These are phyloP conservation scores for Rubroshorea leprosula DNA, from an alignment of 345 rosid genomes.

Conservation along the genomic window DNA sequence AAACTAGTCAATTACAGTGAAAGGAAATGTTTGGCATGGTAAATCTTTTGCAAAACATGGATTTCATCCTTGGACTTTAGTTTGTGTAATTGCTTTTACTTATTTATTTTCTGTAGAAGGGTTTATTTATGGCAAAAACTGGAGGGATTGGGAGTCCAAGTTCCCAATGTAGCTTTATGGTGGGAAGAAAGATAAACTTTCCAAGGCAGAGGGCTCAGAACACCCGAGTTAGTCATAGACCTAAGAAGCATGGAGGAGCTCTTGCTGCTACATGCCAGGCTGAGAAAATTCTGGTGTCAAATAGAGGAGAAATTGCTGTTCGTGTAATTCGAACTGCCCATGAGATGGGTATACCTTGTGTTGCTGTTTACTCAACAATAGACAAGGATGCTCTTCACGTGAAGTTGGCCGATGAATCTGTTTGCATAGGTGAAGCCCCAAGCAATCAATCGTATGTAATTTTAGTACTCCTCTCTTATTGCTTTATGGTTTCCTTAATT, in stretches of 20 bases:
- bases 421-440: constrained; percentile 99
- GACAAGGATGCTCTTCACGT: constrained; percentile 97
- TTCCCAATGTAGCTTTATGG: constrained; percentile 61
- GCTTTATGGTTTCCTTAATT: too few relatives aligned
- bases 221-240: constrained; percentile 24
- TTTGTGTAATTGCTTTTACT: too few relatives aligned
- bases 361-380: constrained; percentile 91
- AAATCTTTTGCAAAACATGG: too few relatives aligned
- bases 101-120: too few relatives aligned
- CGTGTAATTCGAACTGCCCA: constrained; percentile 94
- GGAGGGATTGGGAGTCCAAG: constrained; percentile 48
- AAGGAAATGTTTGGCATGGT: too few relatives aligned
- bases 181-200: constrained; percentile 45
- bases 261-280: constrained; percentile 53
- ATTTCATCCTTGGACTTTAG: too few relatives aligned
- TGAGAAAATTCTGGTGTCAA: constrained; percentile 87
- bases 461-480: background rate
- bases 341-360: constrained; percentile 96
- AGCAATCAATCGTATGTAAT: constrained; percentile 88
- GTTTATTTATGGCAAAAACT: constrained; percentile 39
- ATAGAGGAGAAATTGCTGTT: constrained; percentile 96
- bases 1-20: too few relatives aligned
- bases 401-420: constrained; percentile 88
- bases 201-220: constrained; percentile 41
- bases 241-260: constrained; percentile 42